Percentiles rank a stretch among this genome's conserved stretches.
phyloP scores from a whole-genome alignment of 2,329 filamentous ascomycete species.

The Colletotrichum sansevieriae region DNA sequence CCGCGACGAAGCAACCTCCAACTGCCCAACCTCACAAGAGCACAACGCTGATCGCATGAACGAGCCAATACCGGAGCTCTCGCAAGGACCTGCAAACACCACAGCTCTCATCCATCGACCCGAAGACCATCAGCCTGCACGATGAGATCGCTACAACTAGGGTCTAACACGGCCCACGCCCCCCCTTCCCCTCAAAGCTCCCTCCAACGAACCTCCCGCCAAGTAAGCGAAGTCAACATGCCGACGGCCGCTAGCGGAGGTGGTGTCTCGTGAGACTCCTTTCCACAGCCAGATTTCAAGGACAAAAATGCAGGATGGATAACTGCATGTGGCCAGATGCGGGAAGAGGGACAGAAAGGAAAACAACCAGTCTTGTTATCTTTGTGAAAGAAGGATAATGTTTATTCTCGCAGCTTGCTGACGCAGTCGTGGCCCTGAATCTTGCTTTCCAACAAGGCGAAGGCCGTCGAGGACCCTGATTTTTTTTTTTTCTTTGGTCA shows the following conservation, averaged over 20 bases:
- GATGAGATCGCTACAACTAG: conserved; percentile 16
- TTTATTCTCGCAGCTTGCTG: conserved; percentile 19
- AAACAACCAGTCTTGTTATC: not conserved
- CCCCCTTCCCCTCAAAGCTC: not conserved
- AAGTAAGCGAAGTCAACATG: conserved; percentile 20
- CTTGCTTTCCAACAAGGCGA: conserved; percentile 15
- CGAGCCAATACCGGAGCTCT: not conserved
- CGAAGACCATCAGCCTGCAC: conserved; percentile 1
- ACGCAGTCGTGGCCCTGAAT: conserved; percentile 19
- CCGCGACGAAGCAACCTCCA: too few species aligned
- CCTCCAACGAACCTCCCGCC: not conserved
- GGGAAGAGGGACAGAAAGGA: not conserved
- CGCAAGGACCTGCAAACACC: not conserved
- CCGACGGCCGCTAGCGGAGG: not conserved
- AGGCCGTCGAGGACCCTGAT: conserved; percentile 32
- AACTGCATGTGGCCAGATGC: not conserved
- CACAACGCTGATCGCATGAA: not conserved
- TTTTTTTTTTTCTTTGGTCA: conserved; percentile 15
- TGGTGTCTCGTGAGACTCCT: not conserved
- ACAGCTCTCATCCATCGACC: not conserved
- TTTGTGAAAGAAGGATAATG: not conserved
- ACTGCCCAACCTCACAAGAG: not conserved
- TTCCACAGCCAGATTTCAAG: not conserved
- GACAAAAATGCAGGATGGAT: not conserved
- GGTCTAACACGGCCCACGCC: not conserved